Evolutionary conservation across 371 early-diverging fungal species (phyloP), one percentile per base, ranked within the genome.

Genomic region (Circinella minor): DNA sequence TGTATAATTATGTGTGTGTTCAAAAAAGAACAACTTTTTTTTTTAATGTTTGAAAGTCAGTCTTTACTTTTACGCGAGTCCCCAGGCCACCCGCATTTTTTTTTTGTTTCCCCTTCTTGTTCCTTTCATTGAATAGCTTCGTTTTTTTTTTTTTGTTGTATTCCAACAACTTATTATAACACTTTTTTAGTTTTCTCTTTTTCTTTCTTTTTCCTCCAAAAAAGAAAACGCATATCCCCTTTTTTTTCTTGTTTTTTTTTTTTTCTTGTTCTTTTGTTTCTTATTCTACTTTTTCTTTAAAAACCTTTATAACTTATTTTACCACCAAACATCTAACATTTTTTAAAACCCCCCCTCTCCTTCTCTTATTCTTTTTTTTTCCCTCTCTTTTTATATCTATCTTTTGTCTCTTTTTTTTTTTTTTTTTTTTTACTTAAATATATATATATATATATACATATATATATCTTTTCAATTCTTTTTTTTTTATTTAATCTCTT

Each of bases 341-440:
- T 39, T 67, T 63, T 61, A 27, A 27, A 27, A 27, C 63, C 55
- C 59, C 60, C 61, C 51, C 61, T 60, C 57, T 60, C 57, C 49
- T 36, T 48, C 59, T 61, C 54, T 36, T 27, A n/a, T 34, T 57
- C 27, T 27, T 66, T 49, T 17, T 38, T 38, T 6, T 4, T 37
- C 17, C 62, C 46, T 66, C 20, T 37, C 13, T 37, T 11, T 36
- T 20, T 63, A 18, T 63, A 47, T 37, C 11, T 54, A 18, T 17
- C 55, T 67, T 63, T 61, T 49, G 61, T 34, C 36, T 60, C 57
- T 60, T 20, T 48, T 64, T 61, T 55, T 36, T 27, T 34, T 55
- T 55, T n/a, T 27, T 66, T 49, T 15, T 38, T 38, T 5, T 3
- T 37, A 17, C 62, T 55, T 66, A n/a, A n/a, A n/a, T 37, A 36